Base-by-base conservation (phyloP, 176 grass and related monocot species). In the Cymbopogon citratus region DNA sequence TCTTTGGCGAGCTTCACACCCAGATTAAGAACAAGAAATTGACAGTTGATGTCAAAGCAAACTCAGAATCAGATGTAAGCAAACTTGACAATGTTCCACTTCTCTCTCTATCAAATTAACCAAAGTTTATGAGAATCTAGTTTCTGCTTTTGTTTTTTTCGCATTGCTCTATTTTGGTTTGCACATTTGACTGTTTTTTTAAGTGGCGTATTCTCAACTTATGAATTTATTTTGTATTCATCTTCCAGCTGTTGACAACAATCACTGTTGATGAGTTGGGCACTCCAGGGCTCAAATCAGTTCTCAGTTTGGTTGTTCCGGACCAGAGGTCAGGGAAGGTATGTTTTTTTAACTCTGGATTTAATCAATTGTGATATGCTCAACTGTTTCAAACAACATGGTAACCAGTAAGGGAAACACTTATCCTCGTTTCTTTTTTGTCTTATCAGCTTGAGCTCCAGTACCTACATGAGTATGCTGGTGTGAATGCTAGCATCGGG, bases 301-400 rank as follows among this genome's bases (percentile, higher is more conserved):
- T 97, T 71, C 83, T 97, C 77, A 93, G 78, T 54, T 87, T 97
- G 52, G 84, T 89, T 75, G 80, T 97, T 80, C 94, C 89, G 33
- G 89, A 97, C 74, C 88, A 97, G 78, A 85, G 86, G 59, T 97
- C 86, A 80, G 89, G 91, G 75, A 93, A 93, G 86, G 91, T 97
- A 87, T 73, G n/a, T 26, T 39, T 9, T 54, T 51, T 0, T 13
- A 45, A 6, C 27, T 78, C 43, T 24, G 19, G 12, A 3, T 69
- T 14, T 54, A 69, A 38, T 68, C 12, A 52, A 52, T 7, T 80
- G 28, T 39, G 34, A 31, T 89, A 43, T 36, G 10, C 60, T 79
- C 19, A 39, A 49, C 9, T 62, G 14, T 41, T 73, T 39, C 25
- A 28, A 46, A 14, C 66, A 78, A 73, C 51, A 39, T 69, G 29